Evolutionary conservation across 768 basidiomycete species (phyloP), one percentile per base, ranked within the genome.

Genomic region (Auricularia sp.): DNA sequence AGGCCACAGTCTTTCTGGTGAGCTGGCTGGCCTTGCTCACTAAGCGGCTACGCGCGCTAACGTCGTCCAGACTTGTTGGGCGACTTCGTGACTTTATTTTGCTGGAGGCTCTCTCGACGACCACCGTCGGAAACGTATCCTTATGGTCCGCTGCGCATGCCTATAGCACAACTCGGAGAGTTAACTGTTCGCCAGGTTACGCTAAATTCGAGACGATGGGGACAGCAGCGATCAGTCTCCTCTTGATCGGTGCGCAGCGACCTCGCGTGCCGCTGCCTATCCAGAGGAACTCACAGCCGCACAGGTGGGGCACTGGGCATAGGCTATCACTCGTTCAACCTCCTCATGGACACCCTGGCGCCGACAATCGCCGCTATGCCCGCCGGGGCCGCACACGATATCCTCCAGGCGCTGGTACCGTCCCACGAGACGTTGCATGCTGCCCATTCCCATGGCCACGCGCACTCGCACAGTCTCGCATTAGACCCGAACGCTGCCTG

Each of bases 191-290:
- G 39, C 39, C 54, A 47, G 91, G 93, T 16, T 90, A 91, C 70
- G 89, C 89, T 67, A 98, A 98, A 75, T 96, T 93, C 68, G 96
- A 99, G 75, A 94, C 93, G 3, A 79, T 98, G 29, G 96, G 96
- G 59, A 96, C 95, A n/a, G 84, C 91, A 2, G 84, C 89, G 43
- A 88, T 97, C 59, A 91, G 93, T 1, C 76, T 97, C 61, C 82
- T 98, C 36, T 83, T 99, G 66, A 85, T 93, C 64, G 87, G 87
- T 3, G 23, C 56, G 56, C 23, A 33, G 23, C 42, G 12, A 34
- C 10, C 36, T 23, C 8, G 12, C 47, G 14, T 18, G 6, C 47
- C 21, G 47, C 47, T 6, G 47, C 5, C 14, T 16, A 1, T 2
- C 14, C 14, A 51, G 47, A 51, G 2, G 47, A 12, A 16, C 21